Evolutionary conservation across 345 rosid genomes (phyloP), one percentile per base, ranked within the genome.

Genomic region (Pistacia vera): DNA sequence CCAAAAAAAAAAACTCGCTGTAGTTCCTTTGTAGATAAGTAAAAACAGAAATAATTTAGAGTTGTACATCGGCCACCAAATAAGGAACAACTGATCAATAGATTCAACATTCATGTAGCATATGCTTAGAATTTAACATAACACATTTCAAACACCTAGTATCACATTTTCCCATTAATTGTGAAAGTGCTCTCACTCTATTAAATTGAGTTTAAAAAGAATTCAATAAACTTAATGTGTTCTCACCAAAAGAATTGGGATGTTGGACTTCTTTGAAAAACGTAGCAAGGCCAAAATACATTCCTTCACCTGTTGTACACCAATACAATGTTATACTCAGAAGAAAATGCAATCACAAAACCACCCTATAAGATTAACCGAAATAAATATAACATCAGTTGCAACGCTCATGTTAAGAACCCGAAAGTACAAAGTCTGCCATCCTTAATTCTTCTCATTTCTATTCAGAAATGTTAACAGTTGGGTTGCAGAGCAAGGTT

Each of bases 221-320:
- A 41, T 7, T 41, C 8, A 41, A 41, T 1, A 41, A 41, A 41
- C 6, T 41, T 48, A 63, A 65, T 66, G 49, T 35, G n/a, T 58
- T 66, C 97, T 87, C 84, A 95, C 98, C 96, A 95, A 81, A 82
- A 95, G 83, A 74, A 95, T 62, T 22, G 98, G 97, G 73, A 95
- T 79, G 68, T 86, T 22, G 41, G 98, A 89, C 78, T 83, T 88
- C 85, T 93, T 95, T 11, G 25, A 0, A 87, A 92, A 95, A 18
- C 96, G 96, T 77, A 95, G 81, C 82, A 95, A 81, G 11, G 97
- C 88, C 75, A 93, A 88, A 73, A 22, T 92, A 79, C 97, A 22
- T 73, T 92, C 99, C 80, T 85, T 93, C 81, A 95, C 97, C 25
- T 22, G 88, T 66, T 72, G 86, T 57, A 61, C 18, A 72, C 33